These are phyloP conservation scores for Solanum habrochaites DNA, from an alignment of 257 asterid species.

Conservation along the genomic window DNA sequence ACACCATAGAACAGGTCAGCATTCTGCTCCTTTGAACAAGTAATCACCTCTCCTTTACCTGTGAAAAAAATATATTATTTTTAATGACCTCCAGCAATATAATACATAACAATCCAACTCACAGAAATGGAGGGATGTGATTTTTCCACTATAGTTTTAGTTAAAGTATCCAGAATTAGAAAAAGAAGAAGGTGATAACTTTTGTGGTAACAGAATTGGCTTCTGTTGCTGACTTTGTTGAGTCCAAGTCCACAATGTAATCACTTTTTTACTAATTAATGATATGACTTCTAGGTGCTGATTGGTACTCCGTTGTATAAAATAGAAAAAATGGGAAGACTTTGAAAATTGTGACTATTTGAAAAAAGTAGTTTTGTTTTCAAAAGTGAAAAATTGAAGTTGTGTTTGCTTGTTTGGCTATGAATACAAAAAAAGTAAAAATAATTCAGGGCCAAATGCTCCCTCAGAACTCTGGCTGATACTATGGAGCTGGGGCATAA, in stretches of 20 bases:
- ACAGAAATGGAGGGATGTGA: neutral
- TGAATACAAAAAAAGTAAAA: neutral
- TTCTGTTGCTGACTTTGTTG: neutral
- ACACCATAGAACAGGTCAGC: slow-evolving; percentile 69
- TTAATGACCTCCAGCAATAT: neutral
- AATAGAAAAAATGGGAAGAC: neutral
- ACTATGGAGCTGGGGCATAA: neutral
- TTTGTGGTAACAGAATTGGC: neutral
- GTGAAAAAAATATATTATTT: neutral
- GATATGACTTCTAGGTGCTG: neutral
- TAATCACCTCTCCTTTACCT: slow-evolving; percentile 74
- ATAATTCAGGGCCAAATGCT: neutral
- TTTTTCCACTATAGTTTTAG: neutral
- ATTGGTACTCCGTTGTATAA: neutral
- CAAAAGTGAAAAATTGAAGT: neutral
- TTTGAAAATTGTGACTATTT: neutral
- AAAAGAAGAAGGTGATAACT: neutral
- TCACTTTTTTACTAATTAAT: neutral
- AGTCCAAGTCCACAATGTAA: neutral
- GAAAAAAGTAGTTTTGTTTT: neutral
- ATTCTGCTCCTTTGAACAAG: slow-evolving; percentile 66
- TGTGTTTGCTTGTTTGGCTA: neutral
- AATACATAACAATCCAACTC: neutral
- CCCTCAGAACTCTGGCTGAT: neutral
- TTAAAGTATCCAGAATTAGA: neutral